Conservation (phyloP, 129 eudicot species). For the Tagetes patula region DNA sequence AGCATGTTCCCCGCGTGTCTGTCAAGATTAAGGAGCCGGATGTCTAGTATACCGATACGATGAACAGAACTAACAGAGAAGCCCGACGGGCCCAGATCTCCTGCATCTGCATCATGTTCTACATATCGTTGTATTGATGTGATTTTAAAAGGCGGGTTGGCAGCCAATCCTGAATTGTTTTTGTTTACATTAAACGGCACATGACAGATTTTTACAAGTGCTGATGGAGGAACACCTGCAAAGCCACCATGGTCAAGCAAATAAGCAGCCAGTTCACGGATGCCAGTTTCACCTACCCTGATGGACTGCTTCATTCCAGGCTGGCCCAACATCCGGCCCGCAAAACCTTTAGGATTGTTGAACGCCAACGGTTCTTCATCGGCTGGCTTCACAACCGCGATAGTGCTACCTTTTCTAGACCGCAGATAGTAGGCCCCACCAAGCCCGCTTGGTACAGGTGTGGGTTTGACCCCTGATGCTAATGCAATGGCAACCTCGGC, state of each 20-base stretch:
- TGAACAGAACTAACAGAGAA: conserved; percentile 77
- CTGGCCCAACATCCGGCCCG: conserved; percentile 87
- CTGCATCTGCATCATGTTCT: conserved; percentile 78
- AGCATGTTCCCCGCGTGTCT: conserved; percentile 94
- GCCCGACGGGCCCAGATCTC: conserved; percentile 87
- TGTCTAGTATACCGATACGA: conserved; percentile 80
- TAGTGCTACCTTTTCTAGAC: conserved; percentile 48
- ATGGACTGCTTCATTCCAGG: conserved; percentile 91
- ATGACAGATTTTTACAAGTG: conserved; percentile 69
- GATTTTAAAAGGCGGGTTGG: conserved; percentile 53
- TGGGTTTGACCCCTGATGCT: conserved; percentile 73
- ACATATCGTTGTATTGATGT: conserved; percentile 86
- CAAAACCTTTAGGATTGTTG: conserved; percentile 85
- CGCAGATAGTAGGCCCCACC: conserved; percentile 84
- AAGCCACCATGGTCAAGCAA: conserved; percentile 89
- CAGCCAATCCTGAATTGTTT: conserved; percentile 20
- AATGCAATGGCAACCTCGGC: conserved; percentile 90
- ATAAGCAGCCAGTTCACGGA: conserved; percentile 90
- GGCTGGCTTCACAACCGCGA: conserved; percentile 86
- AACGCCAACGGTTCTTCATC: conserved; percentile 94
- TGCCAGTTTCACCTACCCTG: conserved; percentile 81
- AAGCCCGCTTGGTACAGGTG: conserved; percentile 73
- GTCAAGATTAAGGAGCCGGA: conserved; percentile 80
- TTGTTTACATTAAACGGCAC: conserved; percentile 54
- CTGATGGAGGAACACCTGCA: conserved; percentile 93